These are phyloP conservation scores for Fusarium citri DNA, from an alignment of 2,329 filamentous ascomycete species.

Conservation along the genomic window DNA sequence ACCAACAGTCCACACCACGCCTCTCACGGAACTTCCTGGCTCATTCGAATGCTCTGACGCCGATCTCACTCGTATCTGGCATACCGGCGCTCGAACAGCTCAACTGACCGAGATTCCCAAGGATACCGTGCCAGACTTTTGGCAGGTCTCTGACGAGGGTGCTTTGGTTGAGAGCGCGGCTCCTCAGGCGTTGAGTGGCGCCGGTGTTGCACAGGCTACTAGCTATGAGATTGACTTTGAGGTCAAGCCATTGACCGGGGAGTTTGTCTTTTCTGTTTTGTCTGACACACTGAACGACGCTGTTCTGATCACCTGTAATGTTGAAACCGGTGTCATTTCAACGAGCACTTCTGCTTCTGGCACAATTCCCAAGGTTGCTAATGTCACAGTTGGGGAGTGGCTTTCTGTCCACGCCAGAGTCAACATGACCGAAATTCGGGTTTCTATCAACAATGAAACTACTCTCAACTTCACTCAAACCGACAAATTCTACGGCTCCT, in stretches of 20 bases:
- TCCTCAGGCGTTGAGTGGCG: neutral
- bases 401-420: neutral
- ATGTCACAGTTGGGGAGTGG: neutral
- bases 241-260: neutral
- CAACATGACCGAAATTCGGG: neutral
- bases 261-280: neutral
- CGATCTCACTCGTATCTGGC: neutral
- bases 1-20: neutral
- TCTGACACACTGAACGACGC: neutral
- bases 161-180: neutral
- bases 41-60: neutral
- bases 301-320: neutral
- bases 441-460: neutral
- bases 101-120: neutral
- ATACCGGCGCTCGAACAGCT: neutral
- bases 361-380: rapidly evolving
- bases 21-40: neutral
- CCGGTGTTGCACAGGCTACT: neutral
- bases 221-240: neutral
- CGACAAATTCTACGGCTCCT: neutral
- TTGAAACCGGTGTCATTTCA: neutral
- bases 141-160: neutral
- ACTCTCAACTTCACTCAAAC: conserved; percentile 2
- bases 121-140: neutral
- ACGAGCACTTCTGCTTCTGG: neutral